Base-by-base conservation (phyloP, 2,329 filamentous ascomycete genomes). In the Scopulariopsis brevicaulis region DNA sequence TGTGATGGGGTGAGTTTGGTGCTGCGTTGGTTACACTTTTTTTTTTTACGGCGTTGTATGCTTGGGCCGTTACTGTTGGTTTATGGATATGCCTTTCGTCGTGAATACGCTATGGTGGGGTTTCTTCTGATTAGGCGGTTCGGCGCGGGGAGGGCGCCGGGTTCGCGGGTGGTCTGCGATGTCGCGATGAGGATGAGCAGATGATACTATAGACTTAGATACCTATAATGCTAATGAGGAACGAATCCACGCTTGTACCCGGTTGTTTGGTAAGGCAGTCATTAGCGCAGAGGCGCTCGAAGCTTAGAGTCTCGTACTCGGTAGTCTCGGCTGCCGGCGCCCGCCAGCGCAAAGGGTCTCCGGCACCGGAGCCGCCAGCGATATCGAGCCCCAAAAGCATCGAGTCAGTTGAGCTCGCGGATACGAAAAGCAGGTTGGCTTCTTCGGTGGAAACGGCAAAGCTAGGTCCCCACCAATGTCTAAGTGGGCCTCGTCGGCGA, bases 151-250 rank as follows among this genome's bases (percentile, higher is more conserved):
- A 3, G 46, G 20, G 20, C 8, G 46, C 20, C 20, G 46, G 46
- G 43, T 4, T 10, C 18, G 20, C 4, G 18, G 43, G 18, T 22
- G 46, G n/a, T 22, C n/a, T 20, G 20, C 46, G 7, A 50, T 11
- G 18, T 11, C n/a, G n/a, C 20, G 4, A 22, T 12, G 4, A 20
- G 20, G n/a, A 50, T 50, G 46, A 12, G 46, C 46, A 53, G 37
- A 53, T 34, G 52, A 35, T 35, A 53, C 11, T 59, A 55, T 24
- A 51, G 53, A 37, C 34, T 40, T 58, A 52, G 50, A 54, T 57
- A 59, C 56, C n/a, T 50, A n/a, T 50, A 50, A 50, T 24, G 46
- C n/a, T 50, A 50, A 50, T 50, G 46, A 50, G 20, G 11, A 20
- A 22, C 11, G 20, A 4, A 11, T 50, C 20, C 40, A n/a, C 40